Evolutionary conservation across 352 stramenopile genomes (phyloP).

Genomic region (Pythium dissotocum): DNA sequence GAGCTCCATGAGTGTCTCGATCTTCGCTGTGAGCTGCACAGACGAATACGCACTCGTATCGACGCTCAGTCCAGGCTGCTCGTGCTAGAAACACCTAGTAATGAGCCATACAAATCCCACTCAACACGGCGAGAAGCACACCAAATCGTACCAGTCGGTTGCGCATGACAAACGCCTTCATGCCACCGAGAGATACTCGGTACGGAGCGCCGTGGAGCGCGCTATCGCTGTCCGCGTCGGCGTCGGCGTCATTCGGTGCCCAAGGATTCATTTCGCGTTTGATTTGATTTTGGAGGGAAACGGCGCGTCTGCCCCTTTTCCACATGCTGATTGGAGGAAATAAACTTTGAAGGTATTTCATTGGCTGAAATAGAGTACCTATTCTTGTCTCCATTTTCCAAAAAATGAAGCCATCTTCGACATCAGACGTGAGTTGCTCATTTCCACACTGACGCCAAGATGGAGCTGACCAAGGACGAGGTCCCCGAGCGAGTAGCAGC

Average conservation of each 20-base stretch:
- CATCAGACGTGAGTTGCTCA: background rate
- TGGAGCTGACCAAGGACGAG: background rate
- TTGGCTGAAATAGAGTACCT: constrained; percentile 6
- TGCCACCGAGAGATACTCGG: constrained; percentile 35
- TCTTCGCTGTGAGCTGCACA: constrained; percentile 28
- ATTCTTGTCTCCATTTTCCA: constrained; percentile 9
- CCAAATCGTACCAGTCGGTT: constrained; percentile 31
- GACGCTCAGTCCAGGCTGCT: constrained; percentile 4
- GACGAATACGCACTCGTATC: constrained; percentile 28
- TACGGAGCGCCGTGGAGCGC: constrained; percentile 8
- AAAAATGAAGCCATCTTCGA: constrained; percentile 24
- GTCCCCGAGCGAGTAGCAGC: background rate
- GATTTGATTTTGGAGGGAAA: constrained; percentile 1
- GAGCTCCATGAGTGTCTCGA: constrained; percentile 25
- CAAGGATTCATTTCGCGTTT: constrained; percentile 40
- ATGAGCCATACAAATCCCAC: background rate
- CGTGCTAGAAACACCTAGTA: constrained; percentile 3
- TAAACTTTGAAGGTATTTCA: background rate
- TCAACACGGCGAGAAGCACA: background rate
- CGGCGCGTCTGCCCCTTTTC: no score
- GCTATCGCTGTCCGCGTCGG: constrained; percentile 12
- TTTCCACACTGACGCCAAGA: constrained; percentile 1
- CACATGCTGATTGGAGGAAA: constrained; percentile 21
- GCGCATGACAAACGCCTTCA: constrained; percentile 42
- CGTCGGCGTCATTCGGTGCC: constrained; percentile 13